These are phyloP conservation scores for Colletotrichum truncatum DNA, from an alignment of 2,329 filamentous ascomycete species.

Conservation along the genomic window DNA sequence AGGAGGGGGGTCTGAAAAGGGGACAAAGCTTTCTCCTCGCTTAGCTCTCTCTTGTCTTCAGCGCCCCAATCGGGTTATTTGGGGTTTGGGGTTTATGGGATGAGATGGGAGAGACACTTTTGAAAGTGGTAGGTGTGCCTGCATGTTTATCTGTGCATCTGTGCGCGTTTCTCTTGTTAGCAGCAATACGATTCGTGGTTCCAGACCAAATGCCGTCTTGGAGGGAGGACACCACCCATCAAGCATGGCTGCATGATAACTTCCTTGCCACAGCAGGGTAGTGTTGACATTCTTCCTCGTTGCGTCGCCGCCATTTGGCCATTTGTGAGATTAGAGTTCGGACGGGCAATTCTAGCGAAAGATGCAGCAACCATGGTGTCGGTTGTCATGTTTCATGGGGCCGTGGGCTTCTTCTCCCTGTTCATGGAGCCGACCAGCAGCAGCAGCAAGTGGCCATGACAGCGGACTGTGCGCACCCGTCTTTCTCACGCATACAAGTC, in stretches of 20 bases:
- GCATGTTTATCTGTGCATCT: background rate
- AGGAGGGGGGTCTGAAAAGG: background rate
- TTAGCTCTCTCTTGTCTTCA: background rate
- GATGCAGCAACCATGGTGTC: background rate
- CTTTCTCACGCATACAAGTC: background rate
- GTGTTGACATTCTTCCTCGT: background rate
- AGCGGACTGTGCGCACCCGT: background rate
- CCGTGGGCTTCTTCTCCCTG: background rate
- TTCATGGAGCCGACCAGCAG: background rate
- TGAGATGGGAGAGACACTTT: conserved; percentile 1
- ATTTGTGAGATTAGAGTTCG: background rate
- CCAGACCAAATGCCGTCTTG: background rate
- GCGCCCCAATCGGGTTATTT: background rate
- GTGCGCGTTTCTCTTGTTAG: background rate
- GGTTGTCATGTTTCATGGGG: conserved; percentile 23
- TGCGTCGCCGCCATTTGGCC: background rate
- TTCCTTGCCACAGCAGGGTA: background rate
- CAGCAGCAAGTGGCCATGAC: background rate
- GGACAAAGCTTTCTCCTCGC: conserved; percentile 8
- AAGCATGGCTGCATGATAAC: background rate
- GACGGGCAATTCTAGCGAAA: background rate
- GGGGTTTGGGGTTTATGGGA: background rate
- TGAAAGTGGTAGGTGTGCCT: background rate
- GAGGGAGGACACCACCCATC: background rate
- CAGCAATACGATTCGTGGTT: background rate